A percentile compares a stretch with the other conserved stretches of the same genome.
Conservation (phyloP, 495 filamentous ascomycete genomes). For the Penicillium ochrochloron region DNA sequence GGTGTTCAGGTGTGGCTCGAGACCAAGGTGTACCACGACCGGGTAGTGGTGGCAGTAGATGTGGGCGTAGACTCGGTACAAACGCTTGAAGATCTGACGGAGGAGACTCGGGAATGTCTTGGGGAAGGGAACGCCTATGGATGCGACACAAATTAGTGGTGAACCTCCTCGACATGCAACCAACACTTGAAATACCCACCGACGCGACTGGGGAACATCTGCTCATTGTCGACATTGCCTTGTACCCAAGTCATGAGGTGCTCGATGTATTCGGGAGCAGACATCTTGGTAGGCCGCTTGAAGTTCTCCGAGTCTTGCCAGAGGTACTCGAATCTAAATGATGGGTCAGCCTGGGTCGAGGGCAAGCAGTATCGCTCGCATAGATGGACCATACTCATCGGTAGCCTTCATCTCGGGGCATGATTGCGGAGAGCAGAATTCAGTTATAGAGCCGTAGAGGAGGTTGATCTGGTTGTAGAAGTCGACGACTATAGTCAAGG, state of each 20-base stretch:
- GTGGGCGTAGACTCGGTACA: slow-evolving; percentile 98
- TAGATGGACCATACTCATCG: slow-evolving; percentile 73
- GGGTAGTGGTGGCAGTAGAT: slow-evolving; percentile 99
- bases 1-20: slow-evolving; percentile 97
- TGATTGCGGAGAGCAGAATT: slow-evolving; percentile 95
- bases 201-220: slow-evolving; percentile 90
- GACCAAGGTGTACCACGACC: slow-evolving; percentile 89
- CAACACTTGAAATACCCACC: slow-evolving; percentile 52
- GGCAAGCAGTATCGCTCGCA: neutral
- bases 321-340: slow-evolving; percentile 87
- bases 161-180: neutral
- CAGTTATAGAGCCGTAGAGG: slow-evolving; percentile 96
- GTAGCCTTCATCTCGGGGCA: slow-evolving; percentile 99
- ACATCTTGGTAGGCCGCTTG: slow-evolving; percentile 97
- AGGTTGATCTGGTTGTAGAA: slow-evolving; percentile 99
- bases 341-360: neutral
- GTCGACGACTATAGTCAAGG: slow-evolving; percentile 75
- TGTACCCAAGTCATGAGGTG: slow-evolving; percentile 97
- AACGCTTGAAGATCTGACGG: slow-evolving; percentile 94
- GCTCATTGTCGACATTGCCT: slow-evolving; percentile 92
- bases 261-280: slow-evolving; percentile 95
- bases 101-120: slow-evolving; percentile 86
- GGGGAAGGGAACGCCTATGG: slow-evolving; percentile 86
- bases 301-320: slow-evolving; percentile 96
- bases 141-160: slow-evolving; percentile 13